Evolutionary conservation across 768 basidiomycete species (phyloP), one percentile per base, ranked within the genome.

Genomic region (Mycena maculata): DNA sequence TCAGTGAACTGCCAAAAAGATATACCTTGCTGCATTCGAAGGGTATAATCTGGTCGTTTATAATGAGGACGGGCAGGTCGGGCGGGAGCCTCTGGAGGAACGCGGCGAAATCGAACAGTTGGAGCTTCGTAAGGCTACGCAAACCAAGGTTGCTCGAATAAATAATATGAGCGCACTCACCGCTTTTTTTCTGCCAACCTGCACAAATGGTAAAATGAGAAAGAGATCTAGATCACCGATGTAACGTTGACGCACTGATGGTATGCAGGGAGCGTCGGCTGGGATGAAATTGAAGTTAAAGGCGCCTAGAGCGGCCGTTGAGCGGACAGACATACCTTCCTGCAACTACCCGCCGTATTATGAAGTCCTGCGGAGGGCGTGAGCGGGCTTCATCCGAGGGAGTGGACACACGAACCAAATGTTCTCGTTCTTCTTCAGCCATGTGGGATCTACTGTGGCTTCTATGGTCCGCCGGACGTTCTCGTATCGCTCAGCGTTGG

Each of bases 11-110:
- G 13, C 16, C 27, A 33, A 2, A 20, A 2, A 20, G 63, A 68
- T 22, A 39, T 30, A 79, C 80, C 69, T 75, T 69, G 23, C 76
- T 79, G 63, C 75, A 78, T 15, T 69, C 62, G 60, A 74, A 76
- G 3, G 82, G 81, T 41, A 82, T 74, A 9, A 82, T 72, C 56
- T 73, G 70, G 71, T 83, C 82, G 12, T 77, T 64, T n/a, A 84
- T 75, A 28, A 84, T 73, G 39, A 84, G 68, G 25, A 83, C 78
- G 22, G 77, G 76, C n/a, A 74, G 70, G 27, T 79, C 75, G 20
- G 50, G 55, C 10, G 80, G 75, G 18, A 82, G 60, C 31, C 74
- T 73, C 16, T 71, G 39, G 27, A 80, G 73, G 16, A 76, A 69
- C 30, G 73, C 65, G 36, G 67, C 74, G 66, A 78, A 79, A 33